Evolutionary conservation across 2,329 filamentous ascomycete species (phyloP).

Genomic region (Colletotrichum neosansevieriae): DNA sequence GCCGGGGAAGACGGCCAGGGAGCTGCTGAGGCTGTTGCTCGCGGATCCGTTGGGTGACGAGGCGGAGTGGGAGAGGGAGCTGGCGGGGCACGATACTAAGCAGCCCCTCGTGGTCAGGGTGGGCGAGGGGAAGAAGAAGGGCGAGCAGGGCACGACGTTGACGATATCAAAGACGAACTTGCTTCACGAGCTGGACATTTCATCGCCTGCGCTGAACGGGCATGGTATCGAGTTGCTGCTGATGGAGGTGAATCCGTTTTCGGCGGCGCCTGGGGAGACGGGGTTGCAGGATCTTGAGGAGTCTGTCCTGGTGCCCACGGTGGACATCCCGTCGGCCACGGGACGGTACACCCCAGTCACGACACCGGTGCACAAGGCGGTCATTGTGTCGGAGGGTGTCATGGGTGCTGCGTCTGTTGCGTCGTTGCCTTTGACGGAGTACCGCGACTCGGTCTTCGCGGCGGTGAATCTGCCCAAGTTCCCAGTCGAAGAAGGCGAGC

Average conservation of each 20-base stretch:
- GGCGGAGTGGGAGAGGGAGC: conserved; percentile 74
- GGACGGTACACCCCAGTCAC: conserved; percentile 75
- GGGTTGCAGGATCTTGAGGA: conserved; percentile 65
- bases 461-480: conserved; percentile 70
- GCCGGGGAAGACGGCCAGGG: conserved; percentile 65
- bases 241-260: conserved; percentile 63
- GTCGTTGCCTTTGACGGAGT: conserved; percentile 54
- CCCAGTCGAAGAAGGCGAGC: conserved; percentile 49
- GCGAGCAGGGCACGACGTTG: conserved; percentile 4
- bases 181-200: conserved; percentile 70
- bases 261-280: conserved; percentile 54
- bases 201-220: conserved; percentile 71
- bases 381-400: conserved; percentile 81
- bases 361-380: conserved; percentile 85
- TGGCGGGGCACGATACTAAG: conserved; percentile 63
- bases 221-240: conserved; percentile 75
- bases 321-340: conserved; percentile 76
- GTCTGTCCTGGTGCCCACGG: conserved; percentile 78
- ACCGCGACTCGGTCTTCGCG: conserved; percentile 59
- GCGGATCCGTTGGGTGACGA: conserved; percentile 76
- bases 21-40: conserved; percentile 76
- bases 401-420: conserved; percentile 71
- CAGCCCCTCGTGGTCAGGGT: conserved; percentile 72
- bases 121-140: conserved; percentile 37
- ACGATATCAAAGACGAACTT: conserved; percentile 49